These are phyloP conservation scores for Diplotaxis tenuifolia DNA, from an alignment of 345 rosid genomes.

Conservation along the genomic window DNA sequence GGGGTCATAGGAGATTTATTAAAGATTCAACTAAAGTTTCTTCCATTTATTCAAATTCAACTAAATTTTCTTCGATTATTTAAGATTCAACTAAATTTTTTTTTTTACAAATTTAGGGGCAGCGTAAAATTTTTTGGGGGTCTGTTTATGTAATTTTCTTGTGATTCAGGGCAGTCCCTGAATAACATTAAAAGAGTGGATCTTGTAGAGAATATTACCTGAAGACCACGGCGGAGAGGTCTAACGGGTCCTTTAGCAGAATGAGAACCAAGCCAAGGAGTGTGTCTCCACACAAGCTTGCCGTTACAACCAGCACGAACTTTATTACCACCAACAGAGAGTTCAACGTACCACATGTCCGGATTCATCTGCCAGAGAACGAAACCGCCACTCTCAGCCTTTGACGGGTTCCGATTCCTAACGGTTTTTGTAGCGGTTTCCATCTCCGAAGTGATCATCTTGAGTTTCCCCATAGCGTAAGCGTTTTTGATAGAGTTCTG, in stretches of 20 bases:
- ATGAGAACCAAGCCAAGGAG: conserved; percentile 92
- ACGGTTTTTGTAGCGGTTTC: conserved; percentile 73
- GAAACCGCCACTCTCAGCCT: conserved; percentile 76
- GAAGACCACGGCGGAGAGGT: conserved; percentile 89
- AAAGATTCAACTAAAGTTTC: too few species aligned
- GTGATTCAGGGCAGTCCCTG: too few species aligned
- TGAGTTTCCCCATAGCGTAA: conserved; percentile 85
- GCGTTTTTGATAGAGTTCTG: conserved; percentile 77
- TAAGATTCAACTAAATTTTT: too few species aligned
- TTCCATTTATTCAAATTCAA: too few species aligned
- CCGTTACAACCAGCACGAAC: conserved; percentile 94
- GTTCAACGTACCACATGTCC: conserved; percentile 94
- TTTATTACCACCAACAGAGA: conserved; percentile 80
- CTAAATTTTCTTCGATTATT: too few species aligned
- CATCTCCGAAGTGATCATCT: conserved; percentile 72
- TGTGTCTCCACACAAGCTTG: conserved; percentile 88
- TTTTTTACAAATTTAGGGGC: too few species aligned
- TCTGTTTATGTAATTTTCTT: too few species aligned
- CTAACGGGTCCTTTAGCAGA: conserved; percentile 89
- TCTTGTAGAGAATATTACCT: conserved; percentile 58
- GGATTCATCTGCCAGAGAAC: conserved; percentile 99
- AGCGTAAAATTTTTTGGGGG: too few species aligned
- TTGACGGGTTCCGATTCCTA: conserved; percentile 56
- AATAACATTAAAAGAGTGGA: background rate
- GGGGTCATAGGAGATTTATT: too few species aligned